Conservation (phyloP, 176 grass and related monocot genomes). For the Carex cristatella region DNA sequence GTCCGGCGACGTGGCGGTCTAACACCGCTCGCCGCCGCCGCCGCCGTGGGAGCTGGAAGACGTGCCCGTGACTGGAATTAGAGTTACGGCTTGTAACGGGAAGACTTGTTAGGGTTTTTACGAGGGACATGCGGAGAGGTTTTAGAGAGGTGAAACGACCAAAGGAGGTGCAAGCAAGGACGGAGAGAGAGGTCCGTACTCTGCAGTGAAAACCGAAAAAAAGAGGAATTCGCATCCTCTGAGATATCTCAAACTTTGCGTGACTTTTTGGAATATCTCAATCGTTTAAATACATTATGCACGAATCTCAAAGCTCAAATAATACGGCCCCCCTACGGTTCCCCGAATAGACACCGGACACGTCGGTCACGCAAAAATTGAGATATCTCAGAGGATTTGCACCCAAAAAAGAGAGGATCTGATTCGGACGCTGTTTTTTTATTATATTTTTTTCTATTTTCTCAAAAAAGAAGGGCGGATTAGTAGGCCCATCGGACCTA, state of each 20-base stretch:
- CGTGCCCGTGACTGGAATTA: slow-evolving; percentile 23
- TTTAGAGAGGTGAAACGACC: neutral
- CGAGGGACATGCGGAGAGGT: slow-evolving; percentile 20
- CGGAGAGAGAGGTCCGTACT: slow-evolving; percentile 2
- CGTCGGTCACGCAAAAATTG: too few relatives aligned
- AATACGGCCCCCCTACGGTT: too few relatives aligned
- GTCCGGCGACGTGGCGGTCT: slow-evolving; percentile 22
- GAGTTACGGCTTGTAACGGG: slow-evolving; percentile 24
- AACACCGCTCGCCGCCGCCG: neutral
- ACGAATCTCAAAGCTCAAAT: too few relatives aligned
- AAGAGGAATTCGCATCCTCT: neutral
- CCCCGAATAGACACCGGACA: too few relatives aligned
- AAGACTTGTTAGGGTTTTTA: slow-evolving; percentile 17
- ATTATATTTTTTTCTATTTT: too few relatives aligned
- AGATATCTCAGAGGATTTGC: too few relatives aligned
- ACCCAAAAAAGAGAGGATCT: slow-evolving; percentile 8
- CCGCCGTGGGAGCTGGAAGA: slow-evolving; percentile 2
- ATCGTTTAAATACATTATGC: too few relatives aligned
- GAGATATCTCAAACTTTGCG: too few relatives aligned
- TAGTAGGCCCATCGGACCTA: too few relatives aligned
- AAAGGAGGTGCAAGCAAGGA: neutral
- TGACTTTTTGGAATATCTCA: too few relatives aligned
- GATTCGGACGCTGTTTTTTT: neutral
- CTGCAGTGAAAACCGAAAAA: neutral
- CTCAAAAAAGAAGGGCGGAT: too few relatives aligned